Base-by-base conservation (phyloP, 2,329 filamentous ascomycete genomes). In the Ilyonectria sp. region DNA sequence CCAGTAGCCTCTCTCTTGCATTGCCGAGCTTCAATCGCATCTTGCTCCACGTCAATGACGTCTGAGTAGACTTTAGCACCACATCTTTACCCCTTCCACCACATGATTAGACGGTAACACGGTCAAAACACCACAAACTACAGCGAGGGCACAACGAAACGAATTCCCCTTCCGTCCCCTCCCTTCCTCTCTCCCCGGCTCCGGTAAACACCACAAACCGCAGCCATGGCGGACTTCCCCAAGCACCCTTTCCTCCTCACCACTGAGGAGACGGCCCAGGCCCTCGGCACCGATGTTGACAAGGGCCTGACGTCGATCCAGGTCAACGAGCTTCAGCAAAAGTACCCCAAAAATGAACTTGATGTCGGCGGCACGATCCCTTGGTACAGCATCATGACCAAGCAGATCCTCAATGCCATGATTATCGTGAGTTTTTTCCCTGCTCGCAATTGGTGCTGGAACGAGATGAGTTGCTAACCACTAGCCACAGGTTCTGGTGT, bases 371-470 rank as follows among this genome's bases (percentile, higher is more conserved):
- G 87, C 31, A 88, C 88, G 31, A 90, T 94, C 54, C 88, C 87
- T 76, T 86, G 90, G 92, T 84, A 90, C 74, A 94, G 91, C 74
- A 93, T 94, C 47, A 82, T 94, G 53, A 82, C 92, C 65, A 91
- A 91, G 74, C 92, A 94, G 78, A 80, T 94, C 23, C 88, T 90
- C 77, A 94, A 94, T 84, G 92, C 92, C 65, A 94, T 94, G 92
- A 92, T 92, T 63, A 80, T 94, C 74, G 89, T 89, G 81, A 71
- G 87, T 82, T 8, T 29, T 8, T 29, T 2, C 3, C 6, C 15
- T 8, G 7, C 5, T 6, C 40, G 10, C 49, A 56, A 53, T 19
- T 53, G 19, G 26, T 4, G 7, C 5, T n/a, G 11, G 46, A 59
- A 35, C 11, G 19, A 13, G 31, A 59, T 58, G 60, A 61, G 67